Evolutionary conservation across 306 rosid species (phyloP), one percentile per base, ranked within the genome.

Genomic region (Medicago ruthenica): DNA sequence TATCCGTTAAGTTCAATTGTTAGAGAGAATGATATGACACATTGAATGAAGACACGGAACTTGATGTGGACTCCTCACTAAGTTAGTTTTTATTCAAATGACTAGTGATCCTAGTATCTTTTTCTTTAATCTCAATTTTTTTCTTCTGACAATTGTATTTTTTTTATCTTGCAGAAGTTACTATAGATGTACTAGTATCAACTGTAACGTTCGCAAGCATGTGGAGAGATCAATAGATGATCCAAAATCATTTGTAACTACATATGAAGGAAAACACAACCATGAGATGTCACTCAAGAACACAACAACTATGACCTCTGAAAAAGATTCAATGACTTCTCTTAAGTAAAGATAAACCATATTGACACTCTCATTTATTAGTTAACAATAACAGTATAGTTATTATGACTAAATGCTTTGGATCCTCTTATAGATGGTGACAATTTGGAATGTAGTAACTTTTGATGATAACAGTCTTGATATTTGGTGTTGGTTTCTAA

Each of bases 181-280:
- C 82, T 95, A 92, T 54, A 86, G 97, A 85, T 95, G 97, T 71
- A 95, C 97, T 4, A 88, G 84, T 53, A 78, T 83, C 55, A 90
- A 92, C 82, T 95, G 99, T 81, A 88, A 83, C 15, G 96, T 90
- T 60, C 87, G 97, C 12, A 95, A 92, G 61, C 97, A 95, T 27
- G 97, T 95, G 61, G 99, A 95, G 74, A 88, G 96, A 88, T 88
- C 97, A 74, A 84, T 91, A 0, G 99, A 92, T 65, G 99, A 92
- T 50, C 97, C 97, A 21, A 87, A 77, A 74, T 86, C 99, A 73
- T 95, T 90, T 72, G 86, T 95, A 73, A 95, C 97, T 2, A 95
- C 97, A 5, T 95, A 95, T 42, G 99, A 92, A 82, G 99, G 99
- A 76, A 95, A 92, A 61, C 97, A 95, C 83, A 95, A 95, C 85